Conservation (phyloP, 228 moss, liverwort and hornwort species). For the Sphagnum magellanicum region DNA sequence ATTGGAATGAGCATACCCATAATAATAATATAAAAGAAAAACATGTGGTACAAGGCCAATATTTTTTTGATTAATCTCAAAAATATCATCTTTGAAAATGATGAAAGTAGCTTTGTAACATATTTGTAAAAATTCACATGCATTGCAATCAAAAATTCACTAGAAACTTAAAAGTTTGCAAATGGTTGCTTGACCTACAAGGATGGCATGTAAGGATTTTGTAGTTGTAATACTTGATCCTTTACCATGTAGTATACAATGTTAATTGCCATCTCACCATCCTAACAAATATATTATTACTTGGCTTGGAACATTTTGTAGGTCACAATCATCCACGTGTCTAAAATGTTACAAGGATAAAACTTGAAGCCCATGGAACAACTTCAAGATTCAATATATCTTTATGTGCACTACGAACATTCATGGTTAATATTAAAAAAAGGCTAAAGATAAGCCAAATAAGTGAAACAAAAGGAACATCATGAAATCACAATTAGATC, state of each 20-base stretch:
- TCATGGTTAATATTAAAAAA: neutral
- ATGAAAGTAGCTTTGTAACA: conserved; percentile 85
- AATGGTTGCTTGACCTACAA: conserved; percentile 69
- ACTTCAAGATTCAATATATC: neutral
- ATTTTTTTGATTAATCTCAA: conserved; percentile 94
- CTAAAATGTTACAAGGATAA: neutral
- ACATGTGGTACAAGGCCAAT: conserved; percentile 85
- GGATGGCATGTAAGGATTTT: conserved; percentile 70
- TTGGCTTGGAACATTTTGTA: too few species aligned
- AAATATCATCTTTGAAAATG: conserved; percentile 91
- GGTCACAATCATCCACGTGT: too few species aligned
- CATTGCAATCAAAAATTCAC: conserved; percentile 82
- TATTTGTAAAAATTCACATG: conserved; percentile 90
- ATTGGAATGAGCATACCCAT: conserved; percentile 52
- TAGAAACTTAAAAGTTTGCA: conserved; percentile 82
- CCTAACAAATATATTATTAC: neutral
- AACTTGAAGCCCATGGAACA: neutral
- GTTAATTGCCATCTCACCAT: conserved; percentile 54
- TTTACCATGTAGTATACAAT: conserved; percentile 78
- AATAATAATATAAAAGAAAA: conserved; percentile 94
- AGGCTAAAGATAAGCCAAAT: neutral
- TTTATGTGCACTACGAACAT: neutral
- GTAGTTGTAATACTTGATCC: conserved; percentile 77
- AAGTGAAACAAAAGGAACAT: neutral
- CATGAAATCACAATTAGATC: too few species aligned